phyloP scores from a whole-genome alignment of 495 filamentous ascomycete genomes.

The Talaromyces wortmannii region DNA sequence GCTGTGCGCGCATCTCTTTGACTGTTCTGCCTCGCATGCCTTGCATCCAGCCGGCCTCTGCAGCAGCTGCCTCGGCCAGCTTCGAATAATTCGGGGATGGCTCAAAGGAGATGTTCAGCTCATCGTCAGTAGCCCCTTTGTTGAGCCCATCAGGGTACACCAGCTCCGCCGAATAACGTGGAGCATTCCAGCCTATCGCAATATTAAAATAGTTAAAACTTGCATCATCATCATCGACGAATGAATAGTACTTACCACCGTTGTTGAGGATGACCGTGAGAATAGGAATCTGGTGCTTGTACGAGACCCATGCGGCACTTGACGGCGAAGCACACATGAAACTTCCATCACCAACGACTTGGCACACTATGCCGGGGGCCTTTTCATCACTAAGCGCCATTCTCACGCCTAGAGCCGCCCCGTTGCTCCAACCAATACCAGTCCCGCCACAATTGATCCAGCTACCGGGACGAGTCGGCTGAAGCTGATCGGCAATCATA shows the following conservation, averaged over 20 bases:
- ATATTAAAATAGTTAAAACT: not conserved
- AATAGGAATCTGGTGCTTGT: conserved; percentile 79
- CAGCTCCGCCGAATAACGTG: conserved; percentile 65
- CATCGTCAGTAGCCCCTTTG: conserved; percentile 69
- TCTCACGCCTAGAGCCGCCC: conserved; percentile 80
- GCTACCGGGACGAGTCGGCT: conserved; percentile 64
- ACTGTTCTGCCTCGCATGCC: conserved; percentile 25
- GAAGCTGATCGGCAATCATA: conserved; percentile 73
- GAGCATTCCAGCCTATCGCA: conserved; percentile 81
- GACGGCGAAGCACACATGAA: conserved; percentile 85
- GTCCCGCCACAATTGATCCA: conserved; percentile 95
- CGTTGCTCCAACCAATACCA: conserved; percentile 92
- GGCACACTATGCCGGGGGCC: conserved; percentile 78
- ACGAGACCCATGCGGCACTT: conserved; percentile 85
- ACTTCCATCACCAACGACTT: conserved; percentile 89
- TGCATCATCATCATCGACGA: not conserved
- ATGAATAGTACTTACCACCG: not conserved
- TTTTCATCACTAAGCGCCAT: conserved; percentile 43
- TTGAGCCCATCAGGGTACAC: conserved; percentile 78
- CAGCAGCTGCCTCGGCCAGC: conserved; percentile 75
- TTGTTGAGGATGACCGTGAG: conserved; percentile 92
- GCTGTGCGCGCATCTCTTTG: conserved; percentile 48
- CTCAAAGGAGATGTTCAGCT: conserved; percentile 83
- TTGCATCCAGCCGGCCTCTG: not conserved
- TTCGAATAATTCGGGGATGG: conserved; percentile 84